Base-by-base conservation (phyloP, 2,329 filamentous ascomycete species). In the Sordariomycetes sp. region DNA sequence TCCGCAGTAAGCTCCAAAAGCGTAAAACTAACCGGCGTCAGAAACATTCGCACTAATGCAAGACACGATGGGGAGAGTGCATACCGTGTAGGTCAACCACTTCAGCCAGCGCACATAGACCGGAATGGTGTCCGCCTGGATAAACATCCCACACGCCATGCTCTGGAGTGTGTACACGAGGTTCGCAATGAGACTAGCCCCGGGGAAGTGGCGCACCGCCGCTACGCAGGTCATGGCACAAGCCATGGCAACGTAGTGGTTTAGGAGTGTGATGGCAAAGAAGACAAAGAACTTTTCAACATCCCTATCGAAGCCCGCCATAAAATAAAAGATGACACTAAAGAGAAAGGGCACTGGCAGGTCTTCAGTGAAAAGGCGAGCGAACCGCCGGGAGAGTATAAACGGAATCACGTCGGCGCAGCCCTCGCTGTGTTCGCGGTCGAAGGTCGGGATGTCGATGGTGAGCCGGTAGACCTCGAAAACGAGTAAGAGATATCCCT, bases 91-190 rank as follows among this genome's bases (percentile, higher is more conserved):
- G 1, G 81, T 78, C 25, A 77, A 76, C 73, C 82, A 86, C 65
- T 89, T 90, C 1, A 87, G 72, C 87, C 87, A 91, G 57, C 86
- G 76, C n/a, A 89, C 81, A 63, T 90, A 91, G 1, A 90, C 74
- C 0, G 87, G 86, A 3, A 91, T 87, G 5, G 84, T 82, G 56
- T 87, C 81, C 12, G 77, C 76, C 66, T 90, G 86, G 15, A 90
- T 81, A 62, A 91, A 90, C 67, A 85, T 90, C 1, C 87, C 87
- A 61, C 86, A 89, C 0, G 83, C 83, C 72, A 90, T 82, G 1
- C 80, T 85, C 65, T 91, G 87, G 22, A 90, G 62, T 0, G 87
- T 91, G 62, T 84, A 90, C 0, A 76, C 79, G 53, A 90, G 69
- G 62, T 91, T 91, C 10, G 81, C 86, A 53, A 89, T 82, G 25